Evolutionary conservation across 2,329 filamentous ascomycete species (phyloP).

Genomic region (Colletotrichum spinosum): DNA sequence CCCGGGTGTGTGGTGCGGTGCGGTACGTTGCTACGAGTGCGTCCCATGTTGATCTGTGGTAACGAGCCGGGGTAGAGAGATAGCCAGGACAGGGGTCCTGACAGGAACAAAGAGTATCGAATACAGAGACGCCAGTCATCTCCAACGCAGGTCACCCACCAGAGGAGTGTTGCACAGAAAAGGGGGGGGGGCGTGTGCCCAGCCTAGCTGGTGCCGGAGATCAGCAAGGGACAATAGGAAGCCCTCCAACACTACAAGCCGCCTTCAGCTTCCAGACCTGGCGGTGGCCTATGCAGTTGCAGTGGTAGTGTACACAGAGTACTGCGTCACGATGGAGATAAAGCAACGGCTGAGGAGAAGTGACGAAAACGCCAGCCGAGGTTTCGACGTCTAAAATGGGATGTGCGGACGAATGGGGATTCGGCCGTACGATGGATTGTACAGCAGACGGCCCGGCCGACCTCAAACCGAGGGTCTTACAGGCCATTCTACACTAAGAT

Average conservation of each 20-base stretch:
- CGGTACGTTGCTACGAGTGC: neutral
- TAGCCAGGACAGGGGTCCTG: neutral
- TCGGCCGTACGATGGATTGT: conserved; percentile 1
- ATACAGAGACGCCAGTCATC: conserved; percentile 19
- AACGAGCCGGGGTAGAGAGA: neutral
- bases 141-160: neutral
- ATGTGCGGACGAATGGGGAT: neutral
- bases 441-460: neutral
- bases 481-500: too few species aligned
- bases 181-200: neutral
- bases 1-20: neutral
- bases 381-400: neutral
- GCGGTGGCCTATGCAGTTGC: conserved; percentile 1
- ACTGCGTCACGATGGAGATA: too few species aligned
- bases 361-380: neutral
- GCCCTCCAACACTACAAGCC: conserved; percentile 5
- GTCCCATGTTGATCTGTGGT: neutral
- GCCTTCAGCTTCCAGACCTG: neutral
- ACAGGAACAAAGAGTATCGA: conserved; percentile 9
- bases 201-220: neutral
- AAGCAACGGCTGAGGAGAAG: too few species aligned
- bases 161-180: conserved; percentile 4
- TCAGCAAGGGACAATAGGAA: conserved; percentile 24
- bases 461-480: too few species aligned
- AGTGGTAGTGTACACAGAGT: too few species aligned